Conservation (phyloP, 352 stramenopile species). For the Pythium brachiatum region DNA sequence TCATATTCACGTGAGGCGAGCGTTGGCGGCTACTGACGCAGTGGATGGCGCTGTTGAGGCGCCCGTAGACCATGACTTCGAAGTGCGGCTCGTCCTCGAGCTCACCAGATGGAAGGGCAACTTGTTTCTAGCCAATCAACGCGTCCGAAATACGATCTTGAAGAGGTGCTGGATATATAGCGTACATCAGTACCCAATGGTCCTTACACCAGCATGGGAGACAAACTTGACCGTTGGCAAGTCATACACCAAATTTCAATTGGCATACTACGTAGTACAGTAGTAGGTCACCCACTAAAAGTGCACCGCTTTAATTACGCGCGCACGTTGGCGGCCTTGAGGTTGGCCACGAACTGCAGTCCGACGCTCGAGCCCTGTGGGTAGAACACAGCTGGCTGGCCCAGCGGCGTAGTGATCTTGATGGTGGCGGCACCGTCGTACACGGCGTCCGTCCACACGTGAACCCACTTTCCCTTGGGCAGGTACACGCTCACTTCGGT, state of each 20-base stretch:
- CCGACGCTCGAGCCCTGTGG: conserved; percentile 12
- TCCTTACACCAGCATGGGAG: too few species aligned
- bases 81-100: neutral
- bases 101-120: neutral
- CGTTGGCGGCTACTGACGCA: too few species aligned
- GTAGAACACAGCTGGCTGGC: conserved; percentile 18
- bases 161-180: neutral
- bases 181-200: neutral
- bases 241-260: too few species aligned
- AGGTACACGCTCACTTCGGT: conserved; percentile 3
- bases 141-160: neutral
- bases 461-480: conserved; percentile 9
- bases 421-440: conserved; percentile 5
- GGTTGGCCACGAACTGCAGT: conserved; percentile 12
- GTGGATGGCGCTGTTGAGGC: too few species aligned
- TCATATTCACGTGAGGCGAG: conserved; percentile 15
- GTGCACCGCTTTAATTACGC: neutral
- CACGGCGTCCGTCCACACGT: conserved; percentile 15
- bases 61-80: too few species aligned
- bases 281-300: too few species aligned
- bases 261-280: too few species aligned
- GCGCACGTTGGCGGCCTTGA: conserved; percentile 11
- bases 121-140: neutral
- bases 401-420: conserved; percentile 5
- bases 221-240: too few species aligned